Conservation (phyloP, 805 yeast species). For the Metschnikowia kunwiensis region DNA sequence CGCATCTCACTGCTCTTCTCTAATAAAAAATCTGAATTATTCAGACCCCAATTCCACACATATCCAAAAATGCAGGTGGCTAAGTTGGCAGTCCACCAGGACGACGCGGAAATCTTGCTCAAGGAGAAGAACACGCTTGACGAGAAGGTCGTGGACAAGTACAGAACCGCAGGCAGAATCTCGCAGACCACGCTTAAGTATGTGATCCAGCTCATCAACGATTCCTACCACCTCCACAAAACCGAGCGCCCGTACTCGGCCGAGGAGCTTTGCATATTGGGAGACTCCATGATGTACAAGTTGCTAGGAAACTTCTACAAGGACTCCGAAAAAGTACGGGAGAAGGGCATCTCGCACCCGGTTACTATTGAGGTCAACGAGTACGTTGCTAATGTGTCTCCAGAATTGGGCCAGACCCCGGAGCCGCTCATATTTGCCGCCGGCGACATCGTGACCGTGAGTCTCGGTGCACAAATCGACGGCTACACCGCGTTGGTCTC, state of each 20-base stretch:
- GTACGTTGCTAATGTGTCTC: conserved; percentile 74
- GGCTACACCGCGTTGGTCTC: conserved; percentile 88
- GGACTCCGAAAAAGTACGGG: conserved; percentile 54
- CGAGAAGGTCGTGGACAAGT: conserved; percentile 67
- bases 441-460: conserved; percentile 84
- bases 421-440: conserved; percentile 46
- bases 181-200: conserved; percentile 78
- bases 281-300: conserved; percentile 70
- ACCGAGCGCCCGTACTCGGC: conserved; percentile 46
- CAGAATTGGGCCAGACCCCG: conserved; percentile 67
- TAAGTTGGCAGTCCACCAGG: conserved; percentile 68
- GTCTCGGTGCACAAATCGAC: conserved; percentile 89
- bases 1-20: conserved; percentile 16
- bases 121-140: conserved; percentile 68
- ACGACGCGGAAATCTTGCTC: conserved; percentile 69
- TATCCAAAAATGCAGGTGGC: conserved; percentile 60
- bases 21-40: conserved; percentile 1
- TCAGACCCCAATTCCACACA: background rate
- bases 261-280: conserved; percentile 74
- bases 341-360: conserved; percentile 93
- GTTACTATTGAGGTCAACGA: conserved; percentile 83
- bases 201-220: conserved; percentile 63
- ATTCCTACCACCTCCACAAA: conserved; percentile 62
- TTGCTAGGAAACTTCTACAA: conserved; percentile 61
- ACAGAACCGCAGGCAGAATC: conserved; percentile 85